Percentiles rank a stretch among this genome's conserved stretches.
Conservation (phyloP, 148 eudicot genomes). For the Vaccinium myrtillus region DNA sequence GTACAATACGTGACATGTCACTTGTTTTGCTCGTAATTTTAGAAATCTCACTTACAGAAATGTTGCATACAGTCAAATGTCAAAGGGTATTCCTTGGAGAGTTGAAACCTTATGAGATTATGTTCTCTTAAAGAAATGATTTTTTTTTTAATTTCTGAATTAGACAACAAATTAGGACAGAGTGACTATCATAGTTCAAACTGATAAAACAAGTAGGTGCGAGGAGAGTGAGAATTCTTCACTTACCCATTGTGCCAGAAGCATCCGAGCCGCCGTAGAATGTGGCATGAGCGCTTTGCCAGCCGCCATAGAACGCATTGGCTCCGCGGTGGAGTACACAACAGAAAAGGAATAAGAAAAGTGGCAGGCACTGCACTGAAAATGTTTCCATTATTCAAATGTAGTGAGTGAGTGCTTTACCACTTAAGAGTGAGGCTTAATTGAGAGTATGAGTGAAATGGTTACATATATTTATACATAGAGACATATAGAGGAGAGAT, state of each 20-base stretch:
- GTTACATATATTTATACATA: background rate
- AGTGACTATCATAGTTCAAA: background rate
- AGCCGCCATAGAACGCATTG: constrained; percentile 16
- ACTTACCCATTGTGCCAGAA: constrained; percentile 46
- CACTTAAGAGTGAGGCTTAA: background rate
- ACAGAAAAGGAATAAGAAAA: constrained; percentile 4
- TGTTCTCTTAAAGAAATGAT: background rate
- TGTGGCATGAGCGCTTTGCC: constrained; percentile 48
- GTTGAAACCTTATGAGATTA: background rate
- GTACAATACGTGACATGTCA: background rate
- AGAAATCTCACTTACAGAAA: background rate
- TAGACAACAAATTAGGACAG: background rate
- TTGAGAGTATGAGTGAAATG: constrained; percentile 7
- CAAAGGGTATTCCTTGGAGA: background rate
- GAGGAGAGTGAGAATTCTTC: background rate
- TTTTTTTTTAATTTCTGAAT: background rate
- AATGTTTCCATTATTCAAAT: background rate
- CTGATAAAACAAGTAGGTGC: background rate
- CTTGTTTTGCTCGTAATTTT: background rate
- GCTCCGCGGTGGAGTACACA: background rate
- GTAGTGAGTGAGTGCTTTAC: background rate
- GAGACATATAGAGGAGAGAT: background rate
- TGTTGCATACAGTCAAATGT: background rate
- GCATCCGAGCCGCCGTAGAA: constrained; percentile 50
- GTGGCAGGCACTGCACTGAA: background rate